A percentile compares a stretch with the other conserved stretches of the same genome.
Conservation (phyloP, 495 filamentous ascomycete genomes). For the Pseudomonodictys pantanalensis region DNA sequence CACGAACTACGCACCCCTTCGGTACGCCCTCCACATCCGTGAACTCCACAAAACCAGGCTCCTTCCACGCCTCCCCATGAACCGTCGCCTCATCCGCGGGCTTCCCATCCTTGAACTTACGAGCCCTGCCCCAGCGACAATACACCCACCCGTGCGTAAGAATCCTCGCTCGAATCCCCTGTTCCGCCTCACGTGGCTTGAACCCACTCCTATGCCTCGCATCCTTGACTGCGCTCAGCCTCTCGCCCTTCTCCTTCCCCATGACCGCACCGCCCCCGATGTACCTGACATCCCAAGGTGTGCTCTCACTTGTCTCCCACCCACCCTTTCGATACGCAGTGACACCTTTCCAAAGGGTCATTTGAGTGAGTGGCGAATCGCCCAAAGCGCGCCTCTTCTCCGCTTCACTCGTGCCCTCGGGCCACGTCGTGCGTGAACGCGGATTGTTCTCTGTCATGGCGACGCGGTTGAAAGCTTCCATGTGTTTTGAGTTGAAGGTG, state of each 20-base stretch:
- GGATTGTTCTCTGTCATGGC: slow-evolving; percentile 12
- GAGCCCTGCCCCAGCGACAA: slow-evolving; percentile 25
- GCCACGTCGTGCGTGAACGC: neutral
- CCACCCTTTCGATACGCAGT: slow-evolving; percentile 27
- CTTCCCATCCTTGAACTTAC: slow-evolving; percentile 12
- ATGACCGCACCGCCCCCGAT: too few relatives aligned
- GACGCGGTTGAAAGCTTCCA: slow-evolving; percentile 23
- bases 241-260: too few relatives aligned
- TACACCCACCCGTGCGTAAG: slow-evolving; percentile 28
- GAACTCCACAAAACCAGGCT: slow-evolving; percentile 25
- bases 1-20: too few relatives aligned
- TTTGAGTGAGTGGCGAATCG: slow-evolving; percentile 13
- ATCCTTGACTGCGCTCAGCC: too few relatives aligned
- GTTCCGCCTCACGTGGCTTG: slow-evolving; percentile 3
- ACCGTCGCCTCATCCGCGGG: neutral
- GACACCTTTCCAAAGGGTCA: slow-evolving; percentile 14
- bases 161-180: slow-evolving; percentile 19
- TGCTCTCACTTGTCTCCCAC: slow-evolving; percentile 13
- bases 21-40: slow-evolving; percentile 4
- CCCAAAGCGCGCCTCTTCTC: slow-evolving; percentile 8
- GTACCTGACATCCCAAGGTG: neutral
- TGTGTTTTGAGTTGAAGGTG: slow-evolving; percentile 5
- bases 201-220: too few relatives aligned
- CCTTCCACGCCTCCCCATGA: slow-evolving; percentile 19
- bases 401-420: neutral